phyloP scores from a whole-genome alignment of 768 basidiomycete species.

The Tephrocybe sp. region DNA sequence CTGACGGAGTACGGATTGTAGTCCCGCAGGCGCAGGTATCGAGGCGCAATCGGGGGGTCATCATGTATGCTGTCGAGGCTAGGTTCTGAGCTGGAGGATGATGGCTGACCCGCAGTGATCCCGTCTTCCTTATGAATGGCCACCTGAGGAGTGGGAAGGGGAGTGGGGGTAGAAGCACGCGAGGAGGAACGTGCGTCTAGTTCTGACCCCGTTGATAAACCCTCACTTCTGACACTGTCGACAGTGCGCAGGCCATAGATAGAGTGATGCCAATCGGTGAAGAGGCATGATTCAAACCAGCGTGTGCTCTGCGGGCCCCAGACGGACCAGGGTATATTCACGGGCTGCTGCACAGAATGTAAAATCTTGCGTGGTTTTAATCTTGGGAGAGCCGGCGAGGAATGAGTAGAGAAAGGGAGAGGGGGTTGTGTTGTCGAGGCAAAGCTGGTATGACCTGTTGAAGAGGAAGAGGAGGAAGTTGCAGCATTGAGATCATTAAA shows the following conservation, averaged over 20 bases:
- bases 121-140: not conserved
- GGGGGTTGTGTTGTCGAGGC: too few relatives aligned
- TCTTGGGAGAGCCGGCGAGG: not conserved
- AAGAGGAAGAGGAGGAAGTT: not conserved
- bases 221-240: slow-evolving; percentile 38
- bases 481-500: too few relatives aligned
- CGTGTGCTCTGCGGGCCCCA: slow-evolving; percentile 55
- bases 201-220: too few relatives aligned
- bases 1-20: slow-evolving; percentile 35
- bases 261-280: slow-evolving; percentile 57
- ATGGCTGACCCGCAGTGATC: too few relatives aligned
- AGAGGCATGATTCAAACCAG: slow-evolving; percentile 52
- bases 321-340: slow-evolving; percentile 36
- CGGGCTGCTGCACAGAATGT: not conserved
- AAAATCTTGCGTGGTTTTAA: not conserved
- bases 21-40: slow-evolving; percentile 35
- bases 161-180: too few relatives aligned
- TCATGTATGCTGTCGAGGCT: too few relatives aligned
- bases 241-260: slow-evolving; percentile 51
- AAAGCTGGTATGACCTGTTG: too few relatives aligned
- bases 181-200: too few relatives aligned
- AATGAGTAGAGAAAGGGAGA: too few relatives aligned
- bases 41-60: slow-evolving; percentile 5
- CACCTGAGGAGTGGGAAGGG: not conserved
- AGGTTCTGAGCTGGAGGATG: not conserved